phyloP scores from a whole-genome alignment of 495 filamentous ascomycete species.

The Lindgomyces ingoldianus region DNA sequence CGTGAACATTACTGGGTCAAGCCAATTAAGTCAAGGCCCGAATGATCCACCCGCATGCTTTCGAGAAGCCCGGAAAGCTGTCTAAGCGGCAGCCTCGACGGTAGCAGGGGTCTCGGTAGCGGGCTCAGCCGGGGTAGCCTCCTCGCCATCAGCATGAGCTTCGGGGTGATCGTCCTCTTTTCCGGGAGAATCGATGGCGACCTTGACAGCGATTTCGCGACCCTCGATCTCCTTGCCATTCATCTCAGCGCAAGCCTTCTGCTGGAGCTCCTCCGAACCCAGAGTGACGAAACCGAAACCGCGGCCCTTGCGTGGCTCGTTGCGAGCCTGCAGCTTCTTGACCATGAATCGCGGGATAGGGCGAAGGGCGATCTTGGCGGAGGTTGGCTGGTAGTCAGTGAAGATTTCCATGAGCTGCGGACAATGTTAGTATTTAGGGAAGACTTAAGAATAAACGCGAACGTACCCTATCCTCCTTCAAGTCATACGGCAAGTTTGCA shows the following conservation, averaged over 20 bases:
- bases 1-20: slow-evolving; percentile 7
- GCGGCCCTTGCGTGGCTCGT: slow-evolving; percentile 98
- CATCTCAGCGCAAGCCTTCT: slow-evolving; percentile 97
- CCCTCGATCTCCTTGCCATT: slow-evolving; percentile 98
- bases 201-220: slow-evolving; percentile 98
- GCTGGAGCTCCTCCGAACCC: slow-evolving; percentile 89
- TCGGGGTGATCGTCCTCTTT: slow-evolving; percentile 84
- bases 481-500: slow-evolving; percentile 95
- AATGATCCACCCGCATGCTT: slow-evolving; percentile 5
- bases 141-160: slow-evolving; percentile 36
- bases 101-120: slow-evolving; percentile 26
- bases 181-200: slow-evolving; percentile 98
- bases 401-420: slow-evolving; percentile 94
- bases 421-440: slow-evolving; percentile 1
- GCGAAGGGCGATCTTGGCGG: slow-evolving; percentile 96
- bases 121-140: slow-evolving; percentile 32
- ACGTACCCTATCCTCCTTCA: slow-evolving; percentile 91
- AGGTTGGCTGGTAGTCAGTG: slow-evolving; percentile 79
- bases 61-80: slow-evolving; percentile 14
- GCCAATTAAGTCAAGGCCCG: slow-evolving; percentile 11
- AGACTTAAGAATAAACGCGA: neutral
- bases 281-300: slow-evolving; percentile 98
- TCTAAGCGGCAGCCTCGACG: slow-evolving; percentile 35
- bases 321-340: slow-evolving; percentile 97
- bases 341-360: slow-evolving; percentile 99